Conservation (phyloP, 768 basidiomycete genomes). For the Amanita exitialis region DNA sequence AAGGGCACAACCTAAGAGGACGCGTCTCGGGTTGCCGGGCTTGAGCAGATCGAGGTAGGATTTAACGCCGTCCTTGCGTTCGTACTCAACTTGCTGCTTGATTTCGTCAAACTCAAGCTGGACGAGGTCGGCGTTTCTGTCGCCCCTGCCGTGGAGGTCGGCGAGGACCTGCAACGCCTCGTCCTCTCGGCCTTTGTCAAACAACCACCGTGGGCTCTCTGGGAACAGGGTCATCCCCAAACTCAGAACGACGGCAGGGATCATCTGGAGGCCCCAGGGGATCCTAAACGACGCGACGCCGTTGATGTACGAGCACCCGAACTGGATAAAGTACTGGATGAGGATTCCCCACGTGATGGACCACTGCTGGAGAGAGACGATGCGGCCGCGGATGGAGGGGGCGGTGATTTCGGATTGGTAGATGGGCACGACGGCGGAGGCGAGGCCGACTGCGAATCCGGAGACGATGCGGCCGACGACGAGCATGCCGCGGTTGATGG, state of each 20-base stretch:
- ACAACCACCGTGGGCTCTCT: slow-evolving; percentile 62
- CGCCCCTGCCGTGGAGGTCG: slow-evolving; percentile 62
- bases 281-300: slow-evolving; percentile 69
- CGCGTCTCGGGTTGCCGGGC: slow-evolving; percentile 58
- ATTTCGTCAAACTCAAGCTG: slow-evolving; percentile 66
- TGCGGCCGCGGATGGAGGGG: slow-evolving; percentile 61
- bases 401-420: slow-evolving; percentile 72
- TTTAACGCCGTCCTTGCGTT: slow-evolving; percentile 62
- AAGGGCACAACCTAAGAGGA: slow-evolving; percentile 55
- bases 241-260: slow-evolving; percentile 63
- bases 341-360: slow-evolving; percentile 74
- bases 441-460: slow-evolving; percentile 57
- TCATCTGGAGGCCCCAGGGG: slow-evolving; percentile 73
- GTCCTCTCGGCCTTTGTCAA: slow-evolving; percentile 48
- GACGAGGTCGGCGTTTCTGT: slow-evolving; percentile 50
- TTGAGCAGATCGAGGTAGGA: slow-evolving; percentile 59
- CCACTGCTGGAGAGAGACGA: slow-evolving; percentile 75
- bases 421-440: slow-evolving; percentile 59
- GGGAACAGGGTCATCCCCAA: slow-evolving; percentile 62
- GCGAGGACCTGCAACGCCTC: slow-evolving; percentile 68
- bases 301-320: slow-evolving; percentile 65
- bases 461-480: slow-evolving; percentile 61
- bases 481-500: slow-evolving; percentile 61
- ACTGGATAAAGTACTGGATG: slow-evolving; percentile 67
- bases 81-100: slow-evolving; percentile 44